Base-by-base conservation (phyloP, 768 basidiomycete species). In the Amanita molliuscula region DNA sequence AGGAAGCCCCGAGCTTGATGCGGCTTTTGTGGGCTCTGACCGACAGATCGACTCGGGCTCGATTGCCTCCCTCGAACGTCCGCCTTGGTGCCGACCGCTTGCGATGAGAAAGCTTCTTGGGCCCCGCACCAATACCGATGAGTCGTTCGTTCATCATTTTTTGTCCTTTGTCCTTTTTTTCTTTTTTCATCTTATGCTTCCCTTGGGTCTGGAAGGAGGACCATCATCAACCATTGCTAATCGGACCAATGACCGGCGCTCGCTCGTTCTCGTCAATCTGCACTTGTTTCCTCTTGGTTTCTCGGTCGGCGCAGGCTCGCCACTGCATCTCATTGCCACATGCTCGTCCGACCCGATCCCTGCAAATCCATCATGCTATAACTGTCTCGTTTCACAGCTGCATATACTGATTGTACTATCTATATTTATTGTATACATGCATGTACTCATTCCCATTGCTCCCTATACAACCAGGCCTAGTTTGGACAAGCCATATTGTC, bases 1-100 rank as follows among this genome's bases (percentile, higher is more conserved):
- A 35, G 44, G 44, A 55, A 37, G 45, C 54, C 36, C 21, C 50
- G 21, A 37, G 34, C 25, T 35, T 44, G 43, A 44, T 43, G 40
- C 33, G 42, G 42, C 16, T 18, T 18, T 44, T 3, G 42, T 16
- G 25, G 42, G 26, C 3, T 9, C 15, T 28, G 21, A 25, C 25
- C 8, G 38, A 21, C 18, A 4, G 9, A 18, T 10, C n/a, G 15
- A n/a, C 35, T 15, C 21, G 28, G 23, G 10, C 18, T 35, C 21
- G 34, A 47, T 35, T 35, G 18, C 8, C 28, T 43, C 16, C 15
- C 40, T 13, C 13, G 2, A 26, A 11, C 40, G 23, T 8, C 28
- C 42, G 42, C 28, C 16, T 44, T 44, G 28, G 42, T 4, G 28
- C 42, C 26, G 42, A 28, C 26, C 15, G 21, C 8, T 44, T 44